Base-by-base conservation (phyloP, 768 basidiomycete species). In the Paxillus involutus region DNA sequence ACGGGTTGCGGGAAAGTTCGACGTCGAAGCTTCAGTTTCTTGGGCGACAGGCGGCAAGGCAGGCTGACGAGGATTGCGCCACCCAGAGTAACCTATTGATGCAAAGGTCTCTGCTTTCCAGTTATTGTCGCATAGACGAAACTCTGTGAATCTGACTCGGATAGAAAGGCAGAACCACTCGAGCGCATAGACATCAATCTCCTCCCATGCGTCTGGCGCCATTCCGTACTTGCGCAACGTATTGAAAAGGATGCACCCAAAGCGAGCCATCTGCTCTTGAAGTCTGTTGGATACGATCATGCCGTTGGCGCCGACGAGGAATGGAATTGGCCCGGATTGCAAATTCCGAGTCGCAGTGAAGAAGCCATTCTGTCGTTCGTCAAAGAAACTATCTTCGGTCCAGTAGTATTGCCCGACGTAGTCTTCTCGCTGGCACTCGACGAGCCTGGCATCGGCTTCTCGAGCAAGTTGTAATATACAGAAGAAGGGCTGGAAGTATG, bases 91-190 rank as follows among this genome's bases (percentile, higher is more conserved):
- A 17, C 44, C 35, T 10, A 52, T 33, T 13, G 51, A 21, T 17
- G 44, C 51, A 26, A 52, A 52, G 30, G 51, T 45, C 19, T 52
- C 51, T 1, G 51, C 51, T 52, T 52, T 52, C 51, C 51, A 52
- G 12, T 52, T 29, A 21, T 52, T 44, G n/a, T 52, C 45, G 14
- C 51, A 52, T 6, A 52, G 29, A 32, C 51, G 51, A 40, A 52
- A 52, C 24, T 52, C 51, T 12, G 21, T 4, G 17, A 32, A 52
- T 41, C 36, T 41, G 26, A 52, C 37, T 6, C 45, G 44, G 17
- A 52, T 52, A 17, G 45, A 44, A 29, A 52, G 30, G 45, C 51
- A 52, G 16, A 52, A 52, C 51, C 51, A 52, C 19, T 52, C 51
- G 26, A 52, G 51, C 14, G 51, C 51, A 37, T 52, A 52, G 45